Evolutionary conservation across 306 rosid species (phyloP).

Genomic region (Quercus agrifolia): DNA sequence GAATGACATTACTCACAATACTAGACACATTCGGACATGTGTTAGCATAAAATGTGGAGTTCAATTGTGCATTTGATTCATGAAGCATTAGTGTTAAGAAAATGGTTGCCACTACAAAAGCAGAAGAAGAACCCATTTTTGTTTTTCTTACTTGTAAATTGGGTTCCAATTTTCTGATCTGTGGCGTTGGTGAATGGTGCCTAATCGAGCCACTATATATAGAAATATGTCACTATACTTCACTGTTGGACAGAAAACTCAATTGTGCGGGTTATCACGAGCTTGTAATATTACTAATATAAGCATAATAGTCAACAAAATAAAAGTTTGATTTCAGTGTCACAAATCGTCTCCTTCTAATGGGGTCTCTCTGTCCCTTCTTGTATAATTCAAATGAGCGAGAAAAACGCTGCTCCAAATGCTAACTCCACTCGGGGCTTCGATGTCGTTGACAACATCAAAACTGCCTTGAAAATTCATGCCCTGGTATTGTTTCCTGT

Average conservation of each 20-base stretch:
- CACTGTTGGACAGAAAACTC: not conserved
- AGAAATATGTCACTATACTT: not conserved
- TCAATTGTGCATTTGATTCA: slow-evolving; percentile 49
- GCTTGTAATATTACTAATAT: not conserved
- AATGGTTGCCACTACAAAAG: slow-evolving; percentile 1
- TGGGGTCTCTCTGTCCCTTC: not conserved
- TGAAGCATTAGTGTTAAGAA: slow-evolving; percentile 6
- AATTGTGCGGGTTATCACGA: not conserved
- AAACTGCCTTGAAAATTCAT: slow-evolving; percentile 59
- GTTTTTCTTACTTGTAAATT: not conserved
- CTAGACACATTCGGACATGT: slow-evolving; percentile 60
- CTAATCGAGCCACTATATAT: not conserved
- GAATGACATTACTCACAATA: slow-evolving; percentile 41
- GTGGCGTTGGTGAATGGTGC: not conserved
- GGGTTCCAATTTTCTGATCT: not conserved
- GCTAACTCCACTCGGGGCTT: slow-evolving; percentile 44
- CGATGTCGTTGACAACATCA: slow-evolving; percentile 57
- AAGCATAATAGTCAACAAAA: not conserved
- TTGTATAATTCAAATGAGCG: slow-evolving; percentile 22
- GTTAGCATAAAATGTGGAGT: slow-evolving; percentile 46
- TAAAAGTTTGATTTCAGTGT: not conserved
- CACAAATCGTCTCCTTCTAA: not conserved
- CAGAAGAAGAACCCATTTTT: slow-evolving; percentile 32
- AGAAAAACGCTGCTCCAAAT: slow-evolving; percentile 63
- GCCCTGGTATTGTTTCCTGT: slow-evolving; percentile 61